phyloP scores from a whole-genome alignment of 2,329 filamentous ascomycete genomes.

The Aureobasidium sp. region DNA sequence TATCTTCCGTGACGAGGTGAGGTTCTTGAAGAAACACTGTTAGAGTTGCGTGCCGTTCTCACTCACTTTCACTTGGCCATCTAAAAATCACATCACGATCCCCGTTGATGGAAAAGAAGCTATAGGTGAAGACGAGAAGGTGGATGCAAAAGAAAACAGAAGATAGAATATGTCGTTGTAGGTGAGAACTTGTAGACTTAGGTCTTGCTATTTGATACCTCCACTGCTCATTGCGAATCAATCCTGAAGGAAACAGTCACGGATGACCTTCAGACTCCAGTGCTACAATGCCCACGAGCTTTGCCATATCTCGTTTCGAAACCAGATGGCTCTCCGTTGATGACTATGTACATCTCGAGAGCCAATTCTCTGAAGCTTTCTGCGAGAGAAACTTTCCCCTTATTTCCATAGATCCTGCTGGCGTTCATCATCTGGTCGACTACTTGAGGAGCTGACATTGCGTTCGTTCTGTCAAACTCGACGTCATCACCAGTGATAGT shows the following conservation, averaged over 20 bases:
- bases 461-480: background rate
- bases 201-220: background rate
- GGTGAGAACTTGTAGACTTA: background rate
- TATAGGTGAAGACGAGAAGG: background rate
- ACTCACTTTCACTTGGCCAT: background rate
- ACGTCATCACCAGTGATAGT: background rate
- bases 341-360: background rate
- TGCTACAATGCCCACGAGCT: background rate
- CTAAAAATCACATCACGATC: too few relatives aligned
- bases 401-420: background rate
- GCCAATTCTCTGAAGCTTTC: background rate
- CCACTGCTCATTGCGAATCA: background rate
- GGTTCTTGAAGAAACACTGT: too few relatives aligned
- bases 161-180: background rate
- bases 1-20: background rate
- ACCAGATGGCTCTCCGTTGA: conserved; percentile 8
- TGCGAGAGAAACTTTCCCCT: background rate
- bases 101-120: too few relatives aligned
- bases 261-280: background rate
- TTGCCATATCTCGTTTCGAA: background rate
- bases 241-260: too few relatives aligned
- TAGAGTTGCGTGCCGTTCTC: background rate
- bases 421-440: conserved; percentile 2
- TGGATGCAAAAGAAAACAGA: background rate
- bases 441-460: conserved; percentile 7